Percentiles rank a stretch among this genome's conserved stretches.
Conservation (phyloP, 2,329 filamentous ascomycete species). For the Alternaria arborescens region DNA sequence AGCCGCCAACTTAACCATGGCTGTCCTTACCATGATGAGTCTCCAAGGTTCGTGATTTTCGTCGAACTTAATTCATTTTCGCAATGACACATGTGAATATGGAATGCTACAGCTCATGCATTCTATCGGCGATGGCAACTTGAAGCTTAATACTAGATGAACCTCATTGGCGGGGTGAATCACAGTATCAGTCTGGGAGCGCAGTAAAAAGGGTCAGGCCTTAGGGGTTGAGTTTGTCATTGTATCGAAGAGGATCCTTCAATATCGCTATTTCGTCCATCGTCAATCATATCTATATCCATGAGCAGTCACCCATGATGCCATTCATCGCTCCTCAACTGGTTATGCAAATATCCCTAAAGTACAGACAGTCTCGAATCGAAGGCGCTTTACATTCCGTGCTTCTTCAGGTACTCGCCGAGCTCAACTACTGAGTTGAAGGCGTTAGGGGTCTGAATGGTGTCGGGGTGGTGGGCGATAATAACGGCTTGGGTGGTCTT, state of each 20-base stretch:
- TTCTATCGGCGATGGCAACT: background rate
- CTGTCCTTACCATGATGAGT: background rate
- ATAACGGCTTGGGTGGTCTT: conserved; percentile 92
- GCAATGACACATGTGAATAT: background rate
- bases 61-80: background rate
- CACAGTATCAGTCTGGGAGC: background rate
- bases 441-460: conserved; percentile 75
- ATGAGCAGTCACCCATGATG: conserved; percentile 13
- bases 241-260: conserved; percentile 18
- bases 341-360: conserved; percentile 50
- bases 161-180: background rate
- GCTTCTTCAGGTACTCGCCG: conserved; percentile 83
- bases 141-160: background rate
- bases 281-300: conserved; percentile 21
- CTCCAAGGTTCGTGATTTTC: background rate
- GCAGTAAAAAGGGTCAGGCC: background rate
- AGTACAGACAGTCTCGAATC: conserved; percentile 40
- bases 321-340: conserved; percentile 15
- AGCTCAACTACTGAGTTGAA: conserved; percentile 82
- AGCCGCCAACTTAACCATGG: background rate
- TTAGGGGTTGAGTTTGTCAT: conserved; percentile 22
- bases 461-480: conserved; percentile 84
- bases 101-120: background rate
- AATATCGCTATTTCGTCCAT: conserved; percentile 19
- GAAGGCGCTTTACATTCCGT: conserved; percentile 70